These are phyloP conservation scores for Cladorrhinum samala DNA, from an alignment of 495 filamentous ascomycete genomes.

Conservation along the genomic window DNA sequence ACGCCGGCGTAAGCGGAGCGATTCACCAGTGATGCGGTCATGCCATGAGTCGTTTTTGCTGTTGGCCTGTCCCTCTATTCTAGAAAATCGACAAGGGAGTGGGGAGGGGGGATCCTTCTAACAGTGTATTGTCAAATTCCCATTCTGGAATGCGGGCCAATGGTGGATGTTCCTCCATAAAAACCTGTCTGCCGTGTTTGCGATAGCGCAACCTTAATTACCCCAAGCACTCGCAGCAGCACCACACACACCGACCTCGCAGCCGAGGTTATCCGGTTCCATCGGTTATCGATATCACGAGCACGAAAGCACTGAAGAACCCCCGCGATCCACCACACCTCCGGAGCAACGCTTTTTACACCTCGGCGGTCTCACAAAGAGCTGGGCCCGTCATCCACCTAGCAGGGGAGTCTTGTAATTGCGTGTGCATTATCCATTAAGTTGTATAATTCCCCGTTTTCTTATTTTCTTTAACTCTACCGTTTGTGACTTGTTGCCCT, in stretches of 20 bases:
- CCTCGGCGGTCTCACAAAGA: constrained; percentile 1
- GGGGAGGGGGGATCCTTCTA: background rate
- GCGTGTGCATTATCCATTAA: background rate
- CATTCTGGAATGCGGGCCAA: background rate
- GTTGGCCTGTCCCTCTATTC: too few relatives aligned
- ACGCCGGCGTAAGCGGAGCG: background rate
- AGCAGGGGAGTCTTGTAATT: background rate
- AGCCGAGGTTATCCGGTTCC: constrained; percentile 17
- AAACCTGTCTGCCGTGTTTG: background rate
- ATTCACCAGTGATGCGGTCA: background rate
- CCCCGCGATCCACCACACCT: background rate
- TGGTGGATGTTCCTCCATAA: background rate
- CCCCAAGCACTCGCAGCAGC: constrained; percentile 6
- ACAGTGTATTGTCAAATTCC: background rate
- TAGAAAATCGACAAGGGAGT: background rate
- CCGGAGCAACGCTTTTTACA: background rate
- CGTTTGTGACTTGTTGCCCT: background rate
- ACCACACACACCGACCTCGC: constrained; percentile 5
- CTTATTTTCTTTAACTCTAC: background rate
- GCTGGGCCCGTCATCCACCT: background rate
- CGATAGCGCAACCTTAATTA: background rate
- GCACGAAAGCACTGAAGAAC: background rate
- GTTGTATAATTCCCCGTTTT: background rate
- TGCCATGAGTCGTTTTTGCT: background rate
- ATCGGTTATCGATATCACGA: constrained; percentile 14